phyloP scores from a whole-genome alignment of 768 basidiomycete genomes.

The Rhodotorula babjevae region DNA sequence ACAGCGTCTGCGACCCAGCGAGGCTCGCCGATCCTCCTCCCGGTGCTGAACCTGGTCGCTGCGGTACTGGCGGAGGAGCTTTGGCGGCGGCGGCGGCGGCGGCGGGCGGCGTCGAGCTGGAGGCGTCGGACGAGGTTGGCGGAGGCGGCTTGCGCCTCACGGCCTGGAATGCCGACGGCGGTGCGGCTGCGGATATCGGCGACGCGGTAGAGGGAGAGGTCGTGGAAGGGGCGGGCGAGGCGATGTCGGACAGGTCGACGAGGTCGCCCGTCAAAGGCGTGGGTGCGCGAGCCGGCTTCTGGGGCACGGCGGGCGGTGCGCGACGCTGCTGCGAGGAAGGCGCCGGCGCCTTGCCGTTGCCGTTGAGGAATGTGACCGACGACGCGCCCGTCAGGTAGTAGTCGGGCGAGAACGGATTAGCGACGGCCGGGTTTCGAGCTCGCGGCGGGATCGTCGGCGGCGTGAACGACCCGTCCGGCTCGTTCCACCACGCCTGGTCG shows the following conservation, averaged over 20 bases:
- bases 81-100: not conserved
- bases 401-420: not conserved
- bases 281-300: conserved; percentile 10
- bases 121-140: not conserved
- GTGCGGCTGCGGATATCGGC: not conserved
- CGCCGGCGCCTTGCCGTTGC: no score
- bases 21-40: not conserved
- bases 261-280: conserved; percentile 6
- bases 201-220: not conserved
- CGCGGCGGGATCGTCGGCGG: not conserved
- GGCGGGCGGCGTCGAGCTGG: not conserved
- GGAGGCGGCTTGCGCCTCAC: conserved; percentile 12
- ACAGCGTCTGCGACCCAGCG: not conserved
- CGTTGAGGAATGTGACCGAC: not conserved
- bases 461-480: not conserved
- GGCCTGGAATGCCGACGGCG: conserved; percentile 15
- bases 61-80: conserved; percentile 7
- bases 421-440: not conserved
- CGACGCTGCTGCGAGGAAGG: not conserved
- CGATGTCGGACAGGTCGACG: conserved; percentile 3
- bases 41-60: not conserved
- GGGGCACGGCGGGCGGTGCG: conserved; percentile 3
- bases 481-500: conserved; percentile 30
- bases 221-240: not conserved
- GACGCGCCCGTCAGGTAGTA: not conserved